phyloP scores from a whole-genome alignment of 306 rosid species.

The Gastrolobium villosum region DNA sequence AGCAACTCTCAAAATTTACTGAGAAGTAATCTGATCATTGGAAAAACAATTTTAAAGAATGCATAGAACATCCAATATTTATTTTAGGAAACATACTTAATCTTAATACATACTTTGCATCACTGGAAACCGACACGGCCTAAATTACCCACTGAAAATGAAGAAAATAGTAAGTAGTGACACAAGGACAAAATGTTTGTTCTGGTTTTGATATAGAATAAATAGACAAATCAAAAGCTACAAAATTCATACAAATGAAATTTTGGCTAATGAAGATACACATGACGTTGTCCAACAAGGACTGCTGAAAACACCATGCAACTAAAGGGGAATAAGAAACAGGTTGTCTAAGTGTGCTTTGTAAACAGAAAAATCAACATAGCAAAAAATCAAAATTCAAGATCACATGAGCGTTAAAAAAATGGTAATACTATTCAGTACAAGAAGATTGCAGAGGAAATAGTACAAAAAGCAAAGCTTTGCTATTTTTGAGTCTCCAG shows the following conservation, averaged over 20 bases:
- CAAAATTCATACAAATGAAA: not conserved
- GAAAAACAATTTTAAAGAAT: slow-evolving; percentile 21
- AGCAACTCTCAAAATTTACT: not conserved
- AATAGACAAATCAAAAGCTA: slow-evolving; percentile 11
- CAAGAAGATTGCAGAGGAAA: slow-evolving; percentile 30
- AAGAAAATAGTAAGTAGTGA: slow-evolving; percentile 10
- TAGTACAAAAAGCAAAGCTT: slow-evolving; percentile 22
- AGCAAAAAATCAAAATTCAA: slow-evolving; percentile 7
- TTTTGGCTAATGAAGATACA: slow-evolving; percentile 4
- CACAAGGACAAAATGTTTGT: slow-evolving; percentile 27
- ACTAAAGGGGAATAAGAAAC: slow-evolving; percentile 25
- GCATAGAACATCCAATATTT: slow-evolving; percentile 10
- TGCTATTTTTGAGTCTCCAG: slow-evolving; percentile 23
- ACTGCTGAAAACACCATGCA: slow-evolving; percentile 32
- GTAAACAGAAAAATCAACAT: slow-evolving; percentile 31
- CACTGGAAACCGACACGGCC: not conserved
- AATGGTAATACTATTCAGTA: slow-evolving; percentile 1
- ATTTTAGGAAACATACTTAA: slow-evolving; percentile 1
- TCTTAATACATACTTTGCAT: not conserved
- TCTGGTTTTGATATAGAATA: slow-evolving; percentile 34
- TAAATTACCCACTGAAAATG: slow-evolving; percentile 18
- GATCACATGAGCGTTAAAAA: slow-evolving; percentile 3
- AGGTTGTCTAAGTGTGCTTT: slow-evolving; percentile 3
- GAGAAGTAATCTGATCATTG: slow-evolving; percentile 19
- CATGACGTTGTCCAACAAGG: slow-evolving; percentile 15